Evolutionary conservation across 306 rosid species (phyloP), one percentile per base, ranked within the genome.

Genomic region (Carpinus fangiana): DNA sequence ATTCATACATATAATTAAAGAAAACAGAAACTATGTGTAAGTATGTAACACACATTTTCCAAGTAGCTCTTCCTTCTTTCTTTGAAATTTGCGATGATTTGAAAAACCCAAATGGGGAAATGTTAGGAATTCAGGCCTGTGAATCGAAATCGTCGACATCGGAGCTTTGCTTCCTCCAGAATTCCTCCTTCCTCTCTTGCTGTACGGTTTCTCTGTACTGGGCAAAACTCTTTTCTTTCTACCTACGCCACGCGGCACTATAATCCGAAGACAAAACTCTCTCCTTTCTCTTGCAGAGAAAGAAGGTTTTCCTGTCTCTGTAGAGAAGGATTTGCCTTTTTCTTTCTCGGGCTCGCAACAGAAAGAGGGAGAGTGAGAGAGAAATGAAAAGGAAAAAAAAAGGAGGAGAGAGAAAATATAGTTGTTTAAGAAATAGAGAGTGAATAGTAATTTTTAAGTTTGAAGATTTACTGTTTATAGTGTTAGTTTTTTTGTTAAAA

Each of bases 61-160:
- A 76, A 28, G 85, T 69, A n/a, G 83, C n/a, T n/a, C n/a, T n/a
- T n/a, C 73, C 52, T 41, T 3, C n/a, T 68, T 74, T 79, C 79
- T 80, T 26, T 51, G 74, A 72, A 66, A 66, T 77, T 85, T 88
- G 66, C 2, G 60, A 36, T 45, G 73, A 17, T 31, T 75, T 2
- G 74, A 73, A 74, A 73, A 72, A 55, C 85, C 74, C 50, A 62
- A 78, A 56, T 68, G 85, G 23, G 85, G 61, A 51, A 84, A 80
- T 59, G 82, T 73, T 67, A 57, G 81, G 23, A 87, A 79, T 45
- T 86, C 74, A 69, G 87, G 86, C 75, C 82, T 81, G 34, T 75
- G 89, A 80, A 89, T 74, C 59, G 90, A 75, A 82, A 87, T 65
- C 7, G 90, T 84, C 73, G 89, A 75, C 90, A 90, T 90, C 21